A percentile compares a stretch with the other conserved stretches of the same genome.
Conservation (phyloP, 495 filamentous ascomycete species). For the Daldinia caldariorum region DNA sequence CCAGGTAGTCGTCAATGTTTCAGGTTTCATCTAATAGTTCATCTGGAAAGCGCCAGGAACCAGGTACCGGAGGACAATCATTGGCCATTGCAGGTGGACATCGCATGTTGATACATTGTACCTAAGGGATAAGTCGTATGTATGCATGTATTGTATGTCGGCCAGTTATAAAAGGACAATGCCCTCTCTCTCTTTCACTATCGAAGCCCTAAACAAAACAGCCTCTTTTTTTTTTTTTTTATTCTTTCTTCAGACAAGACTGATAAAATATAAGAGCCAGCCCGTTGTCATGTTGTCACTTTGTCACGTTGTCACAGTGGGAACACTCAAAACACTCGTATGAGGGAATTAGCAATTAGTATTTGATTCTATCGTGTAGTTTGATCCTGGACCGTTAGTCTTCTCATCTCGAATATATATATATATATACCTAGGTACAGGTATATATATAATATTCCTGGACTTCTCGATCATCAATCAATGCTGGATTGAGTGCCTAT, state of each 20-base stretch:
- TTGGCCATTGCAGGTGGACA: neutral
- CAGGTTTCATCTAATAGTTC: neutral
- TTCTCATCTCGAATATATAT: conserved; percentile 26
- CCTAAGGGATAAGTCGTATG: too few relatives aligned
- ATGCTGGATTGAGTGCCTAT: conserved; percentile 2
- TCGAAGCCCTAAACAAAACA: too few relatives aligned
- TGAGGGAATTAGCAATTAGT: conserved; percentile 46
- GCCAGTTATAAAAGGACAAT: neutral
- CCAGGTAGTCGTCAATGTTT: neutral
- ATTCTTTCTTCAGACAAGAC: neutral
- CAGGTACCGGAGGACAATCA: neutral
- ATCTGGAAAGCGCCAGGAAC: neutral
- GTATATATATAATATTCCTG: too few relatives aligned
- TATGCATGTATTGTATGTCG: too few relatives aligned
- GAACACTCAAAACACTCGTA: neutral
- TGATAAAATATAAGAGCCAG: neutral
- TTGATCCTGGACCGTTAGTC: conserved; percentile 18
- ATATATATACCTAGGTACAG: too few relatives aligned
- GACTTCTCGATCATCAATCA: neutral
- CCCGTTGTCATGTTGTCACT: too few relatives aligned
- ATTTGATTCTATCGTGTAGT: conserved; percentile 32
- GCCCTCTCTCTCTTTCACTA: neutral
- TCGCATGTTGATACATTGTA: too few relatives aligned
- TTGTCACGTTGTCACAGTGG: neutral
- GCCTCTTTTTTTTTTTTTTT: too few relatives aligned